Conservation (phyloP, 2,329 filamentous ascomycete species). For the Colletotrichum musicola region DNA sequence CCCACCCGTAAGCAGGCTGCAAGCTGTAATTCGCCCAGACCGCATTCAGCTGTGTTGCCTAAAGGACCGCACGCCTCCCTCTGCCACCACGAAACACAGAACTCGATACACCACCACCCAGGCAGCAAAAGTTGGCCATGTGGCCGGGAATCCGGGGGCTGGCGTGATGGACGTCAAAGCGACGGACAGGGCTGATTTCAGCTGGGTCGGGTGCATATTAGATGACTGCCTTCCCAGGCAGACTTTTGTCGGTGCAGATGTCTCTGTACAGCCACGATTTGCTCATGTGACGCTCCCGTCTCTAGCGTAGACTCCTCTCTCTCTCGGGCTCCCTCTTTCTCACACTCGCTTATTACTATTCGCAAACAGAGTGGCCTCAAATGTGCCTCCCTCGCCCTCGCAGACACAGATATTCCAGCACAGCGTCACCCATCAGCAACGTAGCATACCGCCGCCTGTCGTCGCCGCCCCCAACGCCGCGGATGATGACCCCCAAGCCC, state of each 20-base stretch:
- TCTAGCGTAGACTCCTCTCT: neutral
- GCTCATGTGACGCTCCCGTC: neutral
- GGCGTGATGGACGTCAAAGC: neutral
- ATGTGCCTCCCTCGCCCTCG: conserved; percentile 38
- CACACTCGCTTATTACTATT: neutral
- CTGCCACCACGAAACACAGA: neutral
- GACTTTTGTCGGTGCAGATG: neutral
- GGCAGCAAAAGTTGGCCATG: neutral
- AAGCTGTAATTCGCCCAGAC: conserved; percentile 13
- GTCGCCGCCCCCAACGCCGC: conserved; percentile 31
- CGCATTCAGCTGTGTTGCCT: conserved; percentile 31
- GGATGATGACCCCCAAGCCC: conserved; percentile 31
- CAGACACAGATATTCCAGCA: conserved; percentile 22
- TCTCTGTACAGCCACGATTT: conserved; percentile 5
- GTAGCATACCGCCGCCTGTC: conserved; percentile 26
- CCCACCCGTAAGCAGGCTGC: conserved; percentile 28
- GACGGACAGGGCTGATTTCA: neutral
- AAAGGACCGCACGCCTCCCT: neutral
- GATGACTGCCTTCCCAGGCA: conserved; percentile 5
- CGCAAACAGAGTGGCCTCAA: neutral
- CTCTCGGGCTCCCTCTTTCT: neutral
- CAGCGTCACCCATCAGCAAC: conserved; percentile 20
- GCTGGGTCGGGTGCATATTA: conserved; percentile 4
- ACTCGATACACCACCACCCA: neutral
- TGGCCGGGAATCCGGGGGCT: neutral